Evolutionary conservation across 495 filamentous ascomycete species (phyloP).

Genomic region (Neurospora sp.): DNA sequence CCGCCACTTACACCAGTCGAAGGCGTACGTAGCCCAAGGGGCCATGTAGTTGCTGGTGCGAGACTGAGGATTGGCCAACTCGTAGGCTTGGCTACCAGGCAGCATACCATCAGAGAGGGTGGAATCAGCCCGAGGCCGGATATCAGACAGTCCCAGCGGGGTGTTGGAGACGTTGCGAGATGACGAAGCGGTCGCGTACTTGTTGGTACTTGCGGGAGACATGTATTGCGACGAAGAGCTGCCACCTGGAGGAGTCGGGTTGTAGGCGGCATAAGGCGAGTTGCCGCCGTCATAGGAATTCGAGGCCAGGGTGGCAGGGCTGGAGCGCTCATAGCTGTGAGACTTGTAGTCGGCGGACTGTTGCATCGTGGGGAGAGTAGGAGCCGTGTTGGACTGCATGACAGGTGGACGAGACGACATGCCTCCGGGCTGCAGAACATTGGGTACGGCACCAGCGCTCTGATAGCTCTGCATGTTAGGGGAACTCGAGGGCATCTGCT

Average conservation of each 20-base stretch:
- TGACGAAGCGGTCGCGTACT: constrained; percentile 52
- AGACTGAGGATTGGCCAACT: constrained; percentile 38
- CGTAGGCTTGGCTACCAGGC: constrained; percentile 43
- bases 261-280: constrained; percentile 54
- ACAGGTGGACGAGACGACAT: constrained; percentile 47
- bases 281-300: constrained; percentile 44
- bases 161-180: constrained; percentile 70
- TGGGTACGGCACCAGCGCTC: constrained; percentile 47
- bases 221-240: constrained; percentile 49
- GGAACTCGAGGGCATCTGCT: constrained; percentile 22
- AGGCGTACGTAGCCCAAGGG: constrained; percentile 89
- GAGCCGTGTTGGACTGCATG: constrained; percentile 61
- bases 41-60: constrained; percentile 78
- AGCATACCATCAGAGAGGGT: constrained; percentile 53
- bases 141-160: constrained; percentile 82
- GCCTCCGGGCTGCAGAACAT: constrained; percentile 57
- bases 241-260: constrained; percentile 51
- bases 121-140: constrained; percentile 69
- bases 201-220: constrained; percentile 51
- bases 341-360: constrained; percentile 51
- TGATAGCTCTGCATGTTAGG: constrained; percentile 46
- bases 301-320: constrained; percentile 47
- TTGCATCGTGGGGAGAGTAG: constrained; percentile 59
- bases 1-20: constrained; percentile 99
- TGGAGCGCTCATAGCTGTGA: constrained; percentile 71